Evolutionary conservation across 192 early-diverging fungal genomes (phyloP), one percentile per base, ranked within the genome.

Genomic region (Linnemannia hyalina): DNA sequence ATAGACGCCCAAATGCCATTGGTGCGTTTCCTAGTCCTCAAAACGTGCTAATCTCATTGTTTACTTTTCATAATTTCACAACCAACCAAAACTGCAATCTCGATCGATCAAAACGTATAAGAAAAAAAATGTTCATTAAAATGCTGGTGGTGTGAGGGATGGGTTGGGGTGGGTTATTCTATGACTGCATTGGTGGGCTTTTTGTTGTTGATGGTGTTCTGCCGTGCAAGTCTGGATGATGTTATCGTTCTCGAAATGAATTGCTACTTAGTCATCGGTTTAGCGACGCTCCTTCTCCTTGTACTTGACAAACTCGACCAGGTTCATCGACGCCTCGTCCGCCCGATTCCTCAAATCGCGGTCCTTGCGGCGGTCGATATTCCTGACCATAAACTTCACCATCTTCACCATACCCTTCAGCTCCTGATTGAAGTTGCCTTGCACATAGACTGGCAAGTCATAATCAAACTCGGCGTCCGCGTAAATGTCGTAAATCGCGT

Each of bases 401-500:
- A 87, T 77, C 40, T 90, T 89, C 22, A 91, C 78, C 36, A 94
- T 71, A 29, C 88, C 83, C 73, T 92, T 89, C 20, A 99, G 88
- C 42, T 88, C 90, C 15, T 82, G 73, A 26, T 94, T 82, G 75
- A 94, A 95, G 22, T 89, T 90, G 23, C 92, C 92, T 20, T 93
- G 80, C 9, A 98, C 95, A 91, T 94, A 99, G 1, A 98, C 97
- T 2, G 96, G 94, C 49, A 82, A 80, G 80, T 98, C 96, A 77
- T 98, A 98, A 80, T 96, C 95, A 82, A 92, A 98, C 16, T 75
- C 92, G 38, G 82, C 89, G 76, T 99, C 98, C 47, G 92, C 92
- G 84, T 98, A 99, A 35, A 98, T 93, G 80, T 99, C 98, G 78
- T 91, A 98, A 49, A 99, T 84, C 32, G 94, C 92, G 77, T 98